Evolutionary conservation across 2,329 filamentous ascomycete species (phyloP), one percentile per base, ranked within the genome.

Genomic region (Magnaporthiopsis poae): DNA sequence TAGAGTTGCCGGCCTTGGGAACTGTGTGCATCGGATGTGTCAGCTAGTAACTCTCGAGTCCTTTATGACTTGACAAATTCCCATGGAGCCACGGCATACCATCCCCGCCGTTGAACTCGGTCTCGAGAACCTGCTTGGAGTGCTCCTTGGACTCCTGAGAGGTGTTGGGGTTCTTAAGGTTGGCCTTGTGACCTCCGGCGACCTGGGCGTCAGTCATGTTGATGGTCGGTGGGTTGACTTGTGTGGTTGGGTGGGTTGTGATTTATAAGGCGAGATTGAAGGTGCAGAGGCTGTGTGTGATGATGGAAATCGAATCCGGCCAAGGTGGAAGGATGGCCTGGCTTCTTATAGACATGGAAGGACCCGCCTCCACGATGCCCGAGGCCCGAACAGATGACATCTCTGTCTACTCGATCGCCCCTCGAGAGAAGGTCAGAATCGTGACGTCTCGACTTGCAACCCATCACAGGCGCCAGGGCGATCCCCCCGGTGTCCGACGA

Each of bases 161-260:
- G 66, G 79, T 80, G 74, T 84, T 83, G 70, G 83, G 82, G 77
- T 85, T 86, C 74, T 80, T 81, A 68, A 86, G 71, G 73, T 80
- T 83, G 67, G 83, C 84, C 79, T 87, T 86, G 80, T 86, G 84
- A 74, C 84, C 84, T 68, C 81, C 82, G 69, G 82, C 80, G 69
- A 84, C 72, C 69, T 85, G 81, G 75, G 80, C 78, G 70, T 82
- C 77, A 69, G 80, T 74, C 80, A 83, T 84, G 60, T 69, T 80
- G 74, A 68, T 68, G 67, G 66, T 36, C 18, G 39, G 46, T 39
- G 63, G 29, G 13, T 39, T 60, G 60, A 56, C 29, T 56, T 3
- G 7, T 59, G 21, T 56, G 61, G 39, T 52, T 18, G 52, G 21
- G 62, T 60, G 62, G 8, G 36, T 59, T 39, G 29, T 63, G 62